Base-by-base conservation (phyloP, 140 eudicot species). In the Ambrosia hybrid region DNA sequence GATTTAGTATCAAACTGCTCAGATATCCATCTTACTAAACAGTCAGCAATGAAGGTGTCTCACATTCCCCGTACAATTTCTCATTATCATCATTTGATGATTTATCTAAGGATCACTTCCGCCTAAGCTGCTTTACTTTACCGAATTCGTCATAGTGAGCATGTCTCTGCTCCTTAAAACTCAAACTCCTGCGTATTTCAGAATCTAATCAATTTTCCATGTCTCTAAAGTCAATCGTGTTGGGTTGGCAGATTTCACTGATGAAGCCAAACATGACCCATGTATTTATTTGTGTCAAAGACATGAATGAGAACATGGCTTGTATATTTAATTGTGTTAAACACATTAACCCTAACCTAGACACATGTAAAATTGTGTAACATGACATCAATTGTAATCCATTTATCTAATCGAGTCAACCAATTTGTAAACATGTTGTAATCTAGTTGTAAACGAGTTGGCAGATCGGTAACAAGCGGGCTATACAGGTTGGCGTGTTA, bases 111-210 rank as follows among this genome's bases (percentile, higher is more conserved):
- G 97, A 86, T 5, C 87, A 91, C 39, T 86, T 79, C 58, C 86
- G 76, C 62, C 83, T 85, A 14, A 87, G 88, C 73, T 94, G 97
- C 78, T 83, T 88, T 74, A 94, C 85, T 75, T 86, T 86, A 65
- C 66, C 87, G 67, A 87, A 94, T 78, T 94, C 99, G 14, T 94
- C 95, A 79, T 94, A 94, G 71, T 94, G 99, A 9, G 91, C 96
- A 67, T 86, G 84, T 65, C 97, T 79, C 38, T 82, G 99, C 74
- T 88, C 97, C 85, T 82, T 88, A 73, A 94, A 94, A 83, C 76
- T 84, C 34, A 70, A 64, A 67, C 83, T 78, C 83, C 84, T 83
- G 68, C 84, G 90, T 46, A 79, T 65, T 51, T 69, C 78, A 57
- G 86, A 60, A 70, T 70, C 82, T 82, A 73, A 67, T 26, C 62